Percentiles rank a stretch among this genome's conserved stretches.
phyloP scores from a whole-genome alignment of 148 eudicot genomes.

The Persicaria tinctoria region DNA sequence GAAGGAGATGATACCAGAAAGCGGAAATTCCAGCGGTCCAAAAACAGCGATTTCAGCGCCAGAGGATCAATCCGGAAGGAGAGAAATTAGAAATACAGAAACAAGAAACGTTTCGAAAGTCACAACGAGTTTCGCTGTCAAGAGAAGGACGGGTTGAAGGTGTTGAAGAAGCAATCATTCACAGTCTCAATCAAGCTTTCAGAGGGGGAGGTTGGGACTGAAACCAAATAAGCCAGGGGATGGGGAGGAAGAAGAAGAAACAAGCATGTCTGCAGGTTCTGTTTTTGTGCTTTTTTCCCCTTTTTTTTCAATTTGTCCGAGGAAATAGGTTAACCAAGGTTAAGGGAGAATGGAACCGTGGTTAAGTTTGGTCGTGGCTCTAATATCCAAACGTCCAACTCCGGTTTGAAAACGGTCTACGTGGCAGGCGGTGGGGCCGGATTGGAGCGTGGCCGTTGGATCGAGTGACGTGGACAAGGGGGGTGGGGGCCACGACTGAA shows the following conservation, averaged over 20 bases:
- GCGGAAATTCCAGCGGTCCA: background rate
- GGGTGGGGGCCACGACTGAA: background rate
- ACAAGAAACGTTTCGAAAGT: conserved; percentile 9
- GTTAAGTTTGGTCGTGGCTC: background rate
- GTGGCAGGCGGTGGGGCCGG: conserved; percentile 1
- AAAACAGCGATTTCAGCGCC: conserved; percentile 1
- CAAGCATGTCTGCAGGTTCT: conserved; percentile 14
- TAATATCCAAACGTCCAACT: background rate
- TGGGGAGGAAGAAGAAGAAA: background rate
- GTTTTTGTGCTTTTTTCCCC: background rate
- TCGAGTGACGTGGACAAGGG: background rate
- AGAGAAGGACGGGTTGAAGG: background rate
- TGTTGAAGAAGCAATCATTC: background rate
- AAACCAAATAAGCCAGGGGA: conserved; percentile 3
- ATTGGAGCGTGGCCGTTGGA: background rate
- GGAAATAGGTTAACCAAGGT: conserved; percentile 7
- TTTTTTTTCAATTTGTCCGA: background rate
- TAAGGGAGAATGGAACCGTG: background rate
- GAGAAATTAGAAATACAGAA: background rate
- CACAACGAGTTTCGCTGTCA: background rate
- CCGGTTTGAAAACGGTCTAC: background rate
- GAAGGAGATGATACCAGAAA: background rate
- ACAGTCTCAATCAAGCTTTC: conserved; percentile 6
- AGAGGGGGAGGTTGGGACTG: background rate
- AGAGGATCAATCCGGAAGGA: background rate